Evolutionary conservation across 1,284 basidiomycete genomes (phyloP), one percentile per base, ranked within the genome.

Genomic region (Sporisorium exsertum): DNA sequence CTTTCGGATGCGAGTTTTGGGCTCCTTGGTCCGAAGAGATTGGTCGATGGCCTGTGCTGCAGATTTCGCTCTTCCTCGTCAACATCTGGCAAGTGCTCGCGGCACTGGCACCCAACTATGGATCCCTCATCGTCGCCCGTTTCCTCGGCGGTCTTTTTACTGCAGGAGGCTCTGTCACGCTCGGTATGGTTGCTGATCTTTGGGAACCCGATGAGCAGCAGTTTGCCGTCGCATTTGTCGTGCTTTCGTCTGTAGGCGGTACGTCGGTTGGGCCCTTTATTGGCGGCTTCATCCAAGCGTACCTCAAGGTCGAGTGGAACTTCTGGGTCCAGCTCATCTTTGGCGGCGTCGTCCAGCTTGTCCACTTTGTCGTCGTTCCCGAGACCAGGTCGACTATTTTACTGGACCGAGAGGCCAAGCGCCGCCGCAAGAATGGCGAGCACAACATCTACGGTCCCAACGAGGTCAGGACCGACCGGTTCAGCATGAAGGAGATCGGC

Each of bases 251-350:
- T n/a, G 84, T 86, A 0, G 81, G 77, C 16, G 81, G 83, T 58
- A 79, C 83, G 1, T 78, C 79, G 24, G 46, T 83, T n/a, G 85
- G 85, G 40, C 84, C 84, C 5, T 69, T 85, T 56, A 57, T 84
- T 16, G 83, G 84, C 45, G 81, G 71, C 7, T 82, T 80, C 53
- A 68, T 83, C 49, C 63, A 78, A 13, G 62, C 64, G 8, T 72
- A 68, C n/a, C 62, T 76, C 33, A 47, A 62, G 43, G 15, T 74
- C 37, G 57, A 75, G 20, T 87, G 86, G 86, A 83, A 83, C 59
- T 86, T 86, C 71, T 87, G 86, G 87, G 58, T 82, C 5, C 86
- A 87, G 75, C 80, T 87, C 42, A 86, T 87, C 68, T 85, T 87
- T 50, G 87, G 87, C 20, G 85, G 76, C 22, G 79, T 71, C 32